Conservation (phyloP, 257 asterid species). For the Lantana camara region DNA sequence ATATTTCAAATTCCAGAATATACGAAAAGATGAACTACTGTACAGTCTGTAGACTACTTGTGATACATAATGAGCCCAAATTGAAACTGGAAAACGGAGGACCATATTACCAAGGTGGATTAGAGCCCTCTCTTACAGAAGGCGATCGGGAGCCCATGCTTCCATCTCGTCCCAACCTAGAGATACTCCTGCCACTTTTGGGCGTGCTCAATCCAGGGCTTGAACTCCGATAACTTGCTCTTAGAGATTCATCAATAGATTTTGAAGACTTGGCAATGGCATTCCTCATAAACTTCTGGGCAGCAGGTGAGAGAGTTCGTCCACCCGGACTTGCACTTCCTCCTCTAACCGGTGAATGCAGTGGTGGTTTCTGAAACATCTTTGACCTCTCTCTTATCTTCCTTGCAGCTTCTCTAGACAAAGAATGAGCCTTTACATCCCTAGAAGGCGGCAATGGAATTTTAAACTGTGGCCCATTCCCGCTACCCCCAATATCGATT, state of each 20-base stretch:
- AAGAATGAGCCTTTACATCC: constrained; percentile 82
- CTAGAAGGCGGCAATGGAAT: constrained; percentile 90
- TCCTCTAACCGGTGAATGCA: constrained; percentile 87
- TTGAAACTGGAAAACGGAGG: neutral
- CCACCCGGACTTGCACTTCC: constrained; percentile 85
- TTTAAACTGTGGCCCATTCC: constrained; percentile 81
- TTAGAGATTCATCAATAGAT: constrained; percentile 79
- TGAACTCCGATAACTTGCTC: constrained; percentile 92
- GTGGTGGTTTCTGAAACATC: constrained; percentile 91
- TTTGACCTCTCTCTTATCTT: constrained; percentile 84
- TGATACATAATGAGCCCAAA: constrained; percentile 21
- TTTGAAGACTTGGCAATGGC: constrained; percentile 85
- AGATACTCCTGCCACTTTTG: constrained; percentile 82
- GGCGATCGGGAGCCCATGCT: constrained; percentile 68
- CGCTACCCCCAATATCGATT: constrained; percentile 85
- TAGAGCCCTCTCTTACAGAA: constrained; percentile 63
- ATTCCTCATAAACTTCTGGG: constrained; percentile 86
- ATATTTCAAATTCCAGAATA: constrained; percentile 2
- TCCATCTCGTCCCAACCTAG: constrained; percentile 77
- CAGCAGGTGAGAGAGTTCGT: constrained; percentile 76
- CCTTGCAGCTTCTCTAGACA: constrained; percentile 93
- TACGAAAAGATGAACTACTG: constrained; percentile 12
- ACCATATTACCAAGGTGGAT: constrained; percentile 64
- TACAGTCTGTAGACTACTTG: constrained; percentile 25
- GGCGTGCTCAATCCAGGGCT: constrained; percentile 85